These are phyloP conservation scores for Chenopodium suecicum DNA, from an alignment of 148 eudicot genomes.

Conservation along the genomic window DNA sequence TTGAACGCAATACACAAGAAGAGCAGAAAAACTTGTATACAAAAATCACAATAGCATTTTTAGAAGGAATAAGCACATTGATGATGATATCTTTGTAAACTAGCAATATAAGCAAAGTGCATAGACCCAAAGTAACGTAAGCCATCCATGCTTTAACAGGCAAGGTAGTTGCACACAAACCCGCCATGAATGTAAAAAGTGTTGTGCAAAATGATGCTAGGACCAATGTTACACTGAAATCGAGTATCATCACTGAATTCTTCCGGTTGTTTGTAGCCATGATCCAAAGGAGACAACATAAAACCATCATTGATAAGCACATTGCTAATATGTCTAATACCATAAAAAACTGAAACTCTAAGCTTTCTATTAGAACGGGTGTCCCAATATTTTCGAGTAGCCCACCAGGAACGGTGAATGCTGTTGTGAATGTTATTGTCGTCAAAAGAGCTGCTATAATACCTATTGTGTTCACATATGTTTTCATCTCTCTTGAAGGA, in stretches of 20 bases:
- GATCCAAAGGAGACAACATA: neutral
- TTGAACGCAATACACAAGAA: no score
- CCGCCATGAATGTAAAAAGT: neutral
- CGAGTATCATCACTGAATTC: neutral
- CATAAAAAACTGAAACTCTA: neutral
- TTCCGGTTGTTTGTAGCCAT: neutral
- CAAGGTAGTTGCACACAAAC: no score
- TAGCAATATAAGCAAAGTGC: no score
- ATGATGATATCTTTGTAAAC: neutral
- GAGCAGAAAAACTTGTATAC: no score
- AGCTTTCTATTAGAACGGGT: neutral
- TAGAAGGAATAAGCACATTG: neutral
- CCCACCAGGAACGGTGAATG: neutral
- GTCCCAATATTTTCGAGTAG: neutral
- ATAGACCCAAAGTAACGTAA: no score
- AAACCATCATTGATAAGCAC: conserved; percentile 1
- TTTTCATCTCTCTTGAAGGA: neutral
- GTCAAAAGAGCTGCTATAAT: neutral
- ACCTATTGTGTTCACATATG: conserved; percentile 1
- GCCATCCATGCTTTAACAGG: no score
- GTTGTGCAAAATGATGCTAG: neutral
- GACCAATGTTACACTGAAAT: neutral
- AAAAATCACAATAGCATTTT: no score
- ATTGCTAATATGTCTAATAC: neutral
- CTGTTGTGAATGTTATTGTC: conserved; percentile 1